Base-by-base conservation (phyloP, 2,329 filamentous ascomycete genomes). In the Cladophialophora yegresii region DNA sequence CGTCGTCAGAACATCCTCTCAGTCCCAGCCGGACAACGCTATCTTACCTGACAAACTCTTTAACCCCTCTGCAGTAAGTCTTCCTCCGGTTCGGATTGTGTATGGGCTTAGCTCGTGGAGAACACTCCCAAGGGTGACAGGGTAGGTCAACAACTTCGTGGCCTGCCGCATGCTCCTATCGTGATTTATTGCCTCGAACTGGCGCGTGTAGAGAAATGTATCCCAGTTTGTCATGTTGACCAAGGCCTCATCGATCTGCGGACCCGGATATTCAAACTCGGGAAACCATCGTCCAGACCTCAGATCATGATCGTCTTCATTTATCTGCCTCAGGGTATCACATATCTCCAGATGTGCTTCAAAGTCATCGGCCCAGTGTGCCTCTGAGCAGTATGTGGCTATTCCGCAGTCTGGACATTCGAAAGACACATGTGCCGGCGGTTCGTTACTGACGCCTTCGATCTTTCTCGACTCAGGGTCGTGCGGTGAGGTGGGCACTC, bases 211-310 rank as follows among this genome's bases (percentile, higher is more conserved):
- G 74, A 99, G 82, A 72, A 96, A 91, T 0, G 95, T 98, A 77
- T 99, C 95, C 95, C 95, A 99, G 77, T 96, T 99, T 50, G 90
- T 96, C 90, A 99, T 93, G 78, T 99, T 99, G 70, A 97, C 87
- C 70, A 95, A 84, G 36, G 92, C 91, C 76, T 97, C 93, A 69
- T 97, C 93, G 75, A 97, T 87, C 79, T 97, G 93, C 61, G 88
- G 84, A 13, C 89, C 91, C 0, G 95, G 92, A 74, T 96, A 96
- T 67, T 93, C 87, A 73, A 96, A 98, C 77, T 99, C 96, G 13
- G 90, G 89, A 77, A 99, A 99, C 77, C 92, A 89, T 30, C 95
- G 86, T 3, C 95, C 95, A 20, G 92, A 96, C 57, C 90, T 84
- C 70, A 99, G 79, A 76, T 99, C 95, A 74, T 99, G 96, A 71